Evolutionary conservation across 495 filamentous ascomycete species (phyloP).

Genomic region (Tuber borchii): DNA sequence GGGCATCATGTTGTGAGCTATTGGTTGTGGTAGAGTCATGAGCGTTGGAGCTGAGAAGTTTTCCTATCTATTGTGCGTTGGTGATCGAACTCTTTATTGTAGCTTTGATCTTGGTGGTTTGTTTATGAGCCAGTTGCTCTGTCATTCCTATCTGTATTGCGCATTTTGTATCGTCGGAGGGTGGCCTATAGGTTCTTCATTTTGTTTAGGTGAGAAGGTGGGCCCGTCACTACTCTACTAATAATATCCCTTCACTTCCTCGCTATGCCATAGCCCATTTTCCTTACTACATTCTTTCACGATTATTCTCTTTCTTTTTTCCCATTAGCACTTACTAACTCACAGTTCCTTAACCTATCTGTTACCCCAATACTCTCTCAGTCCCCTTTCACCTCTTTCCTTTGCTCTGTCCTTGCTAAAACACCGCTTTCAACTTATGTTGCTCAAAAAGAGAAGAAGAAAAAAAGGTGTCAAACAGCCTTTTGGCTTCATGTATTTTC

Average conservation of each 20-base stretch:
- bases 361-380: not conserved
- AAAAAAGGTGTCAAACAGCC: not conserved
- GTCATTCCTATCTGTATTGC: no score
- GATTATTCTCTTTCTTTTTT: not conserved
- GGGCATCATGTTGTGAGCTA: no score
- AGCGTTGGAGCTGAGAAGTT: no score
- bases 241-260: not conserved
- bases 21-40: no score
- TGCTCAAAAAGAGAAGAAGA: not conserved
- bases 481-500: not conserved
- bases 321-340: not conserved
- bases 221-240: not conserved
- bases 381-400: not conserved
- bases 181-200: no score
- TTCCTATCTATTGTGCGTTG: no score
- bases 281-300: not conserved
- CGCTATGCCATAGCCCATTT: not conserved
- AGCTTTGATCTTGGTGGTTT: no score
- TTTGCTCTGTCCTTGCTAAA: not conserved
- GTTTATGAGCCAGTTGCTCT: no score
- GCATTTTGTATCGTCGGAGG: no score
- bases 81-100: no score
- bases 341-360: not conserved
- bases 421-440: not conserved
- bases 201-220: no score